Percentiles rank a stretch among this genome's conserved stretches.
Conservation (phyloP, 805 yeast genomes). For the Suhomyces tanzawaensis region DNA sequence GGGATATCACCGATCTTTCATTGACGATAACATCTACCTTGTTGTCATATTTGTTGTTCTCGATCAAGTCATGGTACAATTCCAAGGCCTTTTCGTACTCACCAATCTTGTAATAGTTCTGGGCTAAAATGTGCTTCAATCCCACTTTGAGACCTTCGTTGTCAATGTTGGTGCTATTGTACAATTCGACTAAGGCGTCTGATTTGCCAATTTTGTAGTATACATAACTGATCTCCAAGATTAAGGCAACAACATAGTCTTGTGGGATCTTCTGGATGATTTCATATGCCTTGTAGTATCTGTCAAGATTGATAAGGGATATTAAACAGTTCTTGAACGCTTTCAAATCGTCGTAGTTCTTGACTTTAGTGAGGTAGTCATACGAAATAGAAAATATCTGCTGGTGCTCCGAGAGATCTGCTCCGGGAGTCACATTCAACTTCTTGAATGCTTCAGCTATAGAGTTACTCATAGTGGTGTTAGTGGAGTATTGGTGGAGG, state of each 20-base stretch:
- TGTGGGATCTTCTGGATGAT: constrained; percentile 40
- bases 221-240: constrained; percentile 57
- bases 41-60: constrained; percentile 41
- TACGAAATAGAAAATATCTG: constrained; percentile 38
- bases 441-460: constrained; percentile 41
- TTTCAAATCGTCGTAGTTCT: constrained; percentile 32
- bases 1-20: constrained; percentile 67
- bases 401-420: constrained; percentile 32
- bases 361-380: constrained; percentile 39
- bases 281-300: constrained; percentile 48
- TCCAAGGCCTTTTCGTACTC: constrained; percentile 39
- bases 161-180: constrained; percentile 10
- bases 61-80: constrained; percentile 43
- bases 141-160: constrained; percentile 27
- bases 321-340: constrained; percentile 48
- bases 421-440: constrained; percentile 30
- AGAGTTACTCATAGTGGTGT: constrained; percentile 33
- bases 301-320: constrained; percentile 59
- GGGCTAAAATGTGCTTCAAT: constrained; percentile 52
- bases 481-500: background rate
- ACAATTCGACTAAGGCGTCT: constrained; percentile 22
- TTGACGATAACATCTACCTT: constrained; percentile 55
- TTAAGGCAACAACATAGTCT: constrained; percentile 28
- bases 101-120: constrained; percentile 51
- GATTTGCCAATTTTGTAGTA: constrained; percentile 55